Base-by-base conservation (phyloP, 345 rosid species). In the Atalantia buxifolia region DNA sequence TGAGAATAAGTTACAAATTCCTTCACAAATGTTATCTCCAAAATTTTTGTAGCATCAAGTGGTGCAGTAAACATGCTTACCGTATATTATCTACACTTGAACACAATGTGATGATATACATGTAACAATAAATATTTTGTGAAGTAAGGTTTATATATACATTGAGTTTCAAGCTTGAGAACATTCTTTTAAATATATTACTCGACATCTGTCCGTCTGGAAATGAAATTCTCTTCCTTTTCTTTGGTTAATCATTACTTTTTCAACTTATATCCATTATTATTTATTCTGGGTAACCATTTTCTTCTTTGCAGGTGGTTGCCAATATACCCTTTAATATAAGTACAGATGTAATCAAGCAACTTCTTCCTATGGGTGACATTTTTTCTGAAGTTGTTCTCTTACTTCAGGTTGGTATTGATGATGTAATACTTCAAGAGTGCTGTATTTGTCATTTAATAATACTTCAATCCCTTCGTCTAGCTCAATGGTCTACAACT, bases 331-430 rank as follows among this genome's bases (percentile, higher is more conserved):
- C 98, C 61, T 95, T 93, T 69, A 95, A 93, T 84, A 89, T 95
- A 70, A 93, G 93, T 84, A 95, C 90, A 27, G 97, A 95, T 80
- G 90, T 93, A 31, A 85, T 93, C 75, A 95, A 88, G 83, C 90
- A 80, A 77, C 89, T 95, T 82, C 96, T 95, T 86, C 98, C 98
- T 2, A 88, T 95, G 98, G 95, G 98, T 77, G 97, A 89, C 84
- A 89, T 92, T 61, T 91, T 93, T 83, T 92, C 99, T 6, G 89
- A 93, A 86, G 93, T 95, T 69, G 91, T 90, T 84, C 97, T 93
- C 81, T 86, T 95, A 75, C 94, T 95, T 65, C 95, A 95, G 96
- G 98, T 92, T 35, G 68, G 84, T 48, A 72, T 72, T 40, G 19
- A 19, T 35, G 4, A 60, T 42, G 22, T 60, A 10, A 25, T 9